Evolutionary conservation across 2,329 filamentous ascomycete species (phyloP).

Genomic region (Claviceps africana): DNA sequence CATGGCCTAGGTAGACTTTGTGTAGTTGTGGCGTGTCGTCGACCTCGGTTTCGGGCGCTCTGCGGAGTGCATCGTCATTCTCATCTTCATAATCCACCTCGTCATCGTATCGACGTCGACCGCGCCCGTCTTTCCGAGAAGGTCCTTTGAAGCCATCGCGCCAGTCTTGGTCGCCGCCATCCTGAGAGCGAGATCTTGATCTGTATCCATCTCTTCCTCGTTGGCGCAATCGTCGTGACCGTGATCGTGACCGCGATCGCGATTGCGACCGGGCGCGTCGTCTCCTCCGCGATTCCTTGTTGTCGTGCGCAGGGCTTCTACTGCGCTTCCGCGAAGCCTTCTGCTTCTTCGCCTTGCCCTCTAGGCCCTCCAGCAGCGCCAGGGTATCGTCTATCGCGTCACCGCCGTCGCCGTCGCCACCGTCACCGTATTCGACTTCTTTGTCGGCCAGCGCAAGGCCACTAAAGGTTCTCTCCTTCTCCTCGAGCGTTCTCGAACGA

Average conservation of each 20-base stretch:
- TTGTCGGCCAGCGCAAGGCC: constrained; percentile 79
- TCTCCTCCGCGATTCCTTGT: constrained; percentile 26
- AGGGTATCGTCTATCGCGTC: constrained; percentile 86
- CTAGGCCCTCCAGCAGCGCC: constrained; percentile 75
- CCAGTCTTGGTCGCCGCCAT: constrained; percentile 32
- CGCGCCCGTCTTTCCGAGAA: constrained; percentile 19
- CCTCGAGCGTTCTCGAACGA: constrained; percentile 37
- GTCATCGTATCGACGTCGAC: constrained; percentile 26
- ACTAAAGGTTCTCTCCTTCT: constrained; percentile 79
- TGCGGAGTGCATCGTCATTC: constrained; percentile 49
- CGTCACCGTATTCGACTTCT: constrained; percentile 29
- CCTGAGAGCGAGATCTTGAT: constrained; percentile 25
- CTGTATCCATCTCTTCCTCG: constrained; percentile 22
- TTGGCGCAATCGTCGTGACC: constrained; percentile 27
- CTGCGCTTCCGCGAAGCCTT: constrained; percentile 41
- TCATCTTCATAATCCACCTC: constrained; percentile 27
- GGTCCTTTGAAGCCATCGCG: constrained; percentile 19
- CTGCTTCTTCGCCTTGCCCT: constrained; percentile 46
- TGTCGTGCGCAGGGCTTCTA: constrained; percentile 40
- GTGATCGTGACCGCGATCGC: constrained; percentile 30
- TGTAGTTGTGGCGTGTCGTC: constrained; percentile 69
- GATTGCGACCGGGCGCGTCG: constrained; percentile 24
- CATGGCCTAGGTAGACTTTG: constrained; percentile 81
- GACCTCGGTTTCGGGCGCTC: constrained; percentile 55
- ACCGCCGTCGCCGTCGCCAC: constrained; percentile 23